phyloP scores from a whole-genome alignment of 148 eudicot genomes.

The Nyssa sinensis region DNA sequence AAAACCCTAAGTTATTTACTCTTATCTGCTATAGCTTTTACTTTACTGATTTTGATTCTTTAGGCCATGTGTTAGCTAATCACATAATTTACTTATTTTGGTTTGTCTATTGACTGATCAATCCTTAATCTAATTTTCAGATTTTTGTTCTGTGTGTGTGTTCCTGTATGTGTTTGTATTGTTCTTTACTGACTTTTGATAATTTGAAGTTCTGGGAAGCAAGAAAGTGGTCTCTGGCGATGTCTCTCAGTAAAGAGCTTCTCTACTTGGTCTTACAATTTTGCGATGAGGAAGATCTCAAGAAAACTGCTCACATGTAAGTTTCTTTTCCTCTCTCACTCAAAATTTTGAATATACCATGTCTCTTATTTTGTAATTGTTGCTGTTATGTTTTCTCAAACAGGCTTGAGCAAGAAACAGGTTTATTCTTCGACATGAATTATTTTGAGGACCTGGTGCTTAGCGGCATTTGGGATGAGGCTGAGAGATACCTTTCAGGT shows the following conservation, averaged over 20 bases:
- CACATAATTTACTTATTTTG: neutral
- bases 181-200: neutral
- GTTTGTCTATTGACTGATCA: neutral
- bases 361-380: neutral
- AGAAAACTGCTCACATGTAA: conserved; percentile 35
- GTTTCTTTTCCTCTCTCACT: neutral
- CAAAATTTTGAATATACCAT: neutral
- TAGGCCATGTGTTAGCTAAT: neutral
- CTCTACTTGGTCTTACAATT: conserved; percentile 33
- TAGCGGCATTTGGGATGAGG: conserved; percentile 20
- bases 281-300: conserved; percentile 33
- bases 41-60: neutral
- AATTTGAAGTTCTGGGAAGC: conserved; percentile 10
- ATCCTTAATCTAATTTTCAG: neutral
- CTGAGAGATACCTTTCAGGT: conserved; percentile 18
- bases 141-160: neutral
- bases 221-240: neutral
- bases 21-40: neutral
- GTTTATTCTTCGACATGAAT: conserved; percentile 22
- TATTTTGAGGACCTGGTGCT: conserved; percentile 17
- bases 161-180: neutral
- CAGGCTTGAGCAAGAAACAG: conserved; percentile 29
- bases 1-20: neutral
- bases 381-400: neutral
- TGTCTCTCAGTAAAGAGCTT: conserved; percentile 28